These are phyloP conservation scores for Gastroboletus turbinatus DNA, from an alignment of 1,284 basidiomycete genomes.

Conservation along the genomic window DNA sequence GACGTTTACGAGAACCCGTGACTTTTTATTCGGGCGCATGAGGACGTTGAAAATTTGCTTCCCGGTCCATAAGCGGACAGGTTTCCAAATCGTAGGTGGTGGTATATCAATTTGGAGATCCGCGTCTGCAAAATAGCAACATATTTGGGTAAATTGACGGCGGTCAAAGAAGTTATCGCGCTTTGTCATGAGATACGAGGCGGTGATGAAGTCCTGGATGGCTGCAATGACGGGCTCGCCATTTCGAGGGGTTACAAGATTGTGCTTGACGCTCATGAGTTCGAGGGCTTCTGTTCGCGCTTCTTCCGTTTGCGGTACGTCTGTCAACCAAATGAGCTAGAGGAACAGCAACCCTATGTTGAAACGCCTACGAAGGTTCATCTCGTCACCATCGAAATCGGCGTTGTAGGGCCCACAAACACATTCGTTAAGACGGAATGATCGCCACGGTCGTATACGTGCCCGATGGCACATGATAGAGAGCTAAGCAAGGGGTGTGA, in stretches of 20 bases:
- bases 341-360: not conserved
- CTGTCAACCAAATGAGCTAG: slow-evolving; percentile 39
- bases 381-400: slow-evolving; percentile 99
- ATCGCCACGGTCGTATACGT: slow-evolving; percentile 93
- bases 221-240: slow-evolving; percentile 99
- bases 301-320: slow-evolving; percentile 99
- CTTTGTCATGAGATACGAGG: slow-evolving; percentile 92
- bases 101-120: slow-evolving; percentile 93
- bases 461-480: slow-evolving; percentile 99
- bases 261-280: slow-evolving; percentile 97
- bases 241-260: slow-evolving; percentile 95
- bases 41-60: slow-evolving; percentile 98
- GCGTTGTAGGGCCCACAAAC: slow-evolving; percentile 99
- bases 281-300: slow-evolving; percentile 96
- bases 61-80: slow-evolving; percentile 93
- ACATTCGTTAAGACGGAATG: slow-evolving; percentile 98
- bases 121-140: slow-evolving; percentile 93
- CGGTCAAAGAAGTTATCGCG: slow-evolving; percentile 95
- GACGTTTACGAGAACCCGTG: slow-evolving; percentile 88
- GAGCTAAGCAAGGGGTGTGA: slow-evolving; percentile 51
- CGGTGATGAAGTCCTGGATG: slow-evolving; percentile 98
- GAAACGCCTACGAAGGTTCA: slow-evolving; percentile 87
- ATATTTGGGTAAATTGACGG: slow-evolving; percentile 94
- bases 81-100: slow-evolving; percentile 93
- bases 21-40: slow-evolving; percentile 90